phyloP scores from a whole-genome alignment of 169 alveolate species.

The Plasmodium gallinaceum region DNA sequence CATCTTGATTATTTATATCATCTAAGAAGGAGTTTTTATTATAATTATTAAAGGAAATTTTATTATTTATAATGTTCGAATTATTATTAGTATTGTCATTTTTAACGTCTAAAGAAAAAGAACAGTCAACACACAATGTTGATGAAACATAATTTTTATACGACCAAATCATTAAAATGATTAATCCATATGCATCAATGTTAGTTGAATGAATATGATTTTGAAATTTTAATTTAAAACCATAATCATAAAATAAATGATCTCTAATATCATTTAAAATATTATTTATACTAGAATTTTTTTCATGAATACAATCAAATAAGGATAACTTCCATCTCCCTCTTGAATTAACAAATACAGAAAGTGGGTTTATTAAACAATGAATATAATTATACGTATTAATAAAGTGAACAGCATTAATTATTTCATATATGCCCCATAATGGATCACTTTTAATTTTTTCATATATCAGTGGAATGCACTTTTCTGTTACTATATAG shows the following conservation, averaged over 20 bases:
- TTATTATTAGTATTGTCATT: constrained; percentile 31
- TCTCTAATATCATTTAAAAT: constrained; percentile 16
- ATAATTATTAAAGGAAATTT: no score
- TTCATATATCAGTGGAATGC: constrained; percentile 77
- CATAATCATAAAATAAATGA: constrained; percentile 49
- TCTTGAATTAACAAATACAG: constrained; percentile 78
- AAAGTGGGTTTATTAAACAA: constrained; percentile 78
- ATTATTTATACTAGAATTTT: constrained; percentile 19
- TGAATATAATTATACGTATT: constrained; percentile 80
- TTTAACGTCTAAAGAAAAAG: constrained; percentile 21
- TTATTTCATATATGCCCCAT: constrained; percentile 57
- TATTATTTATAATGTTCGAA: no score
- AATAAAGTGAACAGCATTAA: constrained; percentile 80
- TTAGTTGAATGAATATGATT: constrained; percentile 13
- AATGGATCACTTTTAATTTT: constrained; percentile 57
- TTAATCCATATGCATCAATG: constrained; percentile 50
- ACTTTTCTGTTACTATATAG: constrained; percentile 84
- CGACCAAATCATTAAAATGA: constrained; percentile 46
- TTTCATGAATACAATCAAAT: constrained; percentile 82
- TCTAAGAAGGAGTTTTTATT: no score
- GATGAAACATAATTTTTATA: constrained; percentile 35
- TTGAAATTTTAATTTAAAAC: constrained; percentile 6
- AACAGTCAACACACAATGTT: background rate
- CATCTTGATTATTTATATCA: background rate
- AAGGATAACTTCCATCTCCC: constrained; percentile 79